Base-by-base conservation (phyloP, 2,329 filamentous ascomycete species). In the Claviceps paspali region DNA sequence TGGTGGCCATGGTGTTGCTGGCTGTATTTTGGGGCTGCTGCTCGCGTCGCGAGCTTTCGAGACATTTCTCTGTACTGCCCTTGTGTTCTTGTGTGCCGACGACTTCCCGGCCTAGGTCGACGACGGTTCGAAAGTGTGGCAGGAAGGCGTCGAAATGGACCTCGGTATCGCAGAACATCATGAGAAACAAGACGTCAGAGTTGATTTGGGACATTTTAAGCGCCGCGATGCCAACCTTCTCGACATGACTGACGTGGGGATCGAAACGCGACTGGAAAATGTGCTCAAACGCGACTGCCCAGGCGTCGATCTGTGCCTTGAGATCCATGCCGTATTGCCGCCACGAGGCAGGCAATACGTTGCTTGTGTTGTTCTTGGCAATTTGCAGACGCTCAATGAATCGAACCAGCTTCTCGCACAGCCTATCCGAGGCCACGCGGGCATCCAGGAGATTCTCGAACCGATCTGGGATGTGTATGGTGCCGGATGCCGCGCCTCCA, bases 171-270 rank as follows among this genome's bases (percentile, higher is more conserved):
- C 63, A 70, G 46, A 76, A 79, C 8, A 69, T 70, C 67, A 75
- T 76, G 29, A 68, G 55, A 44, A 72, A 75, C 5, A 78, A 54
- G 24, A 78, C 61, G 32, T 62, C 59, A 8, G 62, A 63, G 62
- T 74, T 78, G 35, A 73, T 61, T 41, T 75, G 70, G 38, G 65
- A 65, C 72, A 78, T 77, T 46, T 76, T 76, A 5, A 78, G 57
- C 9, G 74, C 71, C 5, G 70, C 64, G 39, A 77, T 76, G 32
- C 66, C 73, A 0, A 70, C 67, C 45, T 72, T 72, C 46, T 74
- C 70, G 43, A 75, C 68, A 21, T 61, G 64, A 43, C 56, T 67
- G 27, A 70, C 62, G 2, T 62, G 60, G 0, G 67, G 65, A 1
- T 58, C 58, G 9, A 58, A 59, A 15, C 74, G 65, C 1, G 63